A percentile compares a stretch with the other conserved stretches of the same genome.
These are phyloP conservation scores for Lupinus albus DNA, from an alignment of 306 rosid genomes.

Conservation along the genomic window DNA sequence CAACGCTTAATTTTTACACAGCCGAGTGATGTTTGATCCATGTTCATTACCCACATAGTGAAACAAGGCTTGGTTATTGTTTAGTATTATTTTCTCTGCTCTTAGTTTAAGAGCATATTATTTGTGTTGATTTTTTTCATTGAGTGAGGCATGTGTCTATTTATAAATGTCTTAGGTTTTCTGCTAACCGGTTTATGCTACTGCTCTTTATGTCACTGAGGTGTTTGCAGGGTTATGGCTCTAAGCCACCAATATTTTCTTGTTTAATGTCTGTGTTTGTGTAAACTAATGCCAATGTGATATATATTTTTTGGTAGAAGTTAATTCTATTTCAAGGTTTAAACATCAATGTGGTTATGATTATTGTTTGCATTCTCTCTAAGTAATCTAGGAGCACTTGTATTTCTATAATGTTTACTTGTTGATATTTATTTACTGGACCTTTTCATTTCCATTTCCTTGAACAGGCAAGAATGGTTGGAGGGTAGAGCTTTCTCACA, in stretches of 20 bases:
- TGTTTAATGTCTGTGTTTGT: background rate
- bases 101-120: slow-evolving; percentile 3
- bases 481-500: slow-evolving; percentile 99
- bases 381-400: slow-evolving; percentile 9
- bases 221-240: slow-evolving; percentile 28
- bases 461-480: slow-evolving; percentile 92
- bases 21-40: too few relatives aligned
- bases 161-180: background rate
- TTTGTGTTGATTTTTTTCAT: background rate
- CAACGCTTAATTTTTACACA: background rate
- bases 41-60: background rate
- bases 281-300: background rate
- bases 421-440: background rate
- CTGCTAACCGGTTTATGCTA: background rate
- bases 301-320: background rate
- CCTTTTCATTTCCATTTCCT: slow-evolving; percentile 12
- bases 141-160: background rate
- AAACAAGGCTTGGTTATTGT: slow-evolving; percentile 20
- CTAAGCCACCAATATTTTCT: slow-evolving; percentile 8
- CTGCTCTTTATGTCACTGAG: background rate
- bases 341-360: background rate
- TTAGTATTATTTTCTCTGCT: background rate
- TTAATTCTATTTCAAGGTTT: background rate
- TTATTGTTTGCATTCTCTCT: background rate
- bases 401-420: background rate